Base-by-base conservation (phyloP, 2,329 filamentous ascomycete species). In the Scorias spongiosa region DNA sequence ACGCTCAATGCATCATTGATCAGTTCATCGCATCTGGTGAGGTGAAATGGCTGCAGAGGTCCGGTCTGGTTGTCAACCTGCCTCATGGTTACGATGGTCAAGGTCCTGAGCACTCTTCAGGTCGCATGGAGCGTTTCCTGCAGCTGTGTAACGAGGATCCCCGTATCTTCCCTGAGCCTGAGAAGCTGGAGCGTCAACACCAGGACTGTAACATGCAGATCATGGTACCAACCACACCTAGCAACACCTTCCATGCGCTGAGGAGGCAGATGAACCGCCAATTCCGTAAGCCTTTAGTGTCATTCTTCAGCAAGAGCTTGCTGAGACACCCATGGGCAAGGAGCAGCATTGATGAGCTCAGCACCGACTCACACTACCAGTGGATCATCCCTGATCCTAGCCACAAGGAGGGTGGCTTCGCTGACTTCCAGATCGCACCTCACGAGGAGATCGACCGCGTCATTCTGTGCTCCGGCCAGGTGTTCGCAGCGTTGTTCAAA, bases 191-290 rank as follows among this genome's bases (percentile, higher is more conserved):
- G 44, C 86, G 91, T 55, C 91, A 96, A 68, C 91, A 98, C 71
- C 91, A 98, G 70, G 91, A 98, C 69, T 94, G 87, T 75, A 98
- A 98, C 71, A 93, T 98, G 80, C 91, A 98, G 70, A 83, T 98
- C 63, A 87, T 81, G 44, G 94, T 91, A 73, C 88, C 93, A 78
- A 98, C 91, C n/a, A 84, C 82, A 40, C 91, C 91, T 26, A 76
- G 89, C 52, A 98, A 98, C 67, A 66, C 93, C 63, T 98, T 98
- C 81, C 91, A 98, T 68, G 80, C 91, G 54, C 76, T 98, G 51
- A 84, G 91, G 63, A 80, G 91, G 66, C 91, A 98, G 71, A 94
- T 98, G 80, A 88, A 96, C 75, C 80, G 91, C 59, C 89, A 98
- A 63, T 98, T 98, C 83, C 80, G 91, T 69, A 98, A 98, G 74